These are phyloP conservation scores for Boletus reticuloceps DNA, from an alignment of 768 basidiomycete genomes.

Conservation along the genomic window DNA sequence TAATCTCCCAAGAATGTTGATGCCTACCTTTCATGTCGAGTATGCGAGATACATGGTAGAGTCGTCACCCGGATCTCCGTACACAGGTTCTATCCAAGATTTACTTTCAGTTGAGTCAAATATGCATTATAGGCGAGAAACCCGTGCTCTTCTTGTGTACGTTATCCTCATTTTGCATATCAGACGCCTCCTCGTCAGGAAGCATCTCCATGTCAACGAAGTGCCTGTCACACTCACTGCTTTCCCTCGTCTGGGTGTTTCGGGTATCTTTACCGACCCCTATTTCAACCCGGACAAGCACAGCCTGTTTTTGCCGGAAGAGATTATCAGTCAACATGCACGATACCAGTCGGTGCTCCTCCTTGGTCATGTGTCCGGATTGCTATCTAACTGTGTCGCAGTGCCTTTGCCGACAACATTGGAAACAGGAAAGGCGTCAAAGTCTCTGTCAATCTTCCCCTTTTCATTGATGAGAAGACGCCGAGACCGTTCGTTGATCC, in stretches of 20 bases:
- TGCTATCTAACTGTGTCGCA: slow-evolving; percentile 34
- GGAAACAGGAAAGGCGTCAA: slow-evolving; percentile 85
- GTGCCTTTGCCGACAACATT: slow-evolving; percentile 94
- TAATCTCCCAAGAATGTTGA: no score
- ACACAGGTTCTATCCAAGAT: not conserved
- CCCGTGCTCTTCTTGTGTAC: not conserved
- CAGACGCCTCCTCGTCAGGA: slow-evolving; percentile 74
- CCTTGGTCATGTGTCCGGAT: slow-evolving; percentile 4
- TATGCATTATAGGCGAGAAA: slow-evolving; percentile 81
- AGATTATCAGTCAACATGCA: slow-evolving; percentile 94
- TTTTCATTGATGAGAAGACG: slow-evolving; percentile 86
- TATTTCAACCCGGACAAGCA: slow-evolving; percentile 71
- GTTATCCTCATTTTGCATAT: slow-evolving; percentile 3
- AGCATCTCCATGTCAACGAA: slow-evolving; percentile 81
- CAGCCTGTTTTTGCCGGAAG: slow-evolving; percentile 90
- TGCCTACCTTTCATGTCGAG: no score
- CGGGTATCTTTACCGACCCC: slow-evolving; percentile 91
- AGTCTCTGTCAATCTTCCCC: slow-evolving; percentile 90
- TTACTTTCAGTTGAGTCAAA: slow-evolving; percentile 90
- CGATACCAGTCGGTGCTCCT: slow-evolving; percentile 84
- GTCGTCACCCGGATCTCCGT: no score
- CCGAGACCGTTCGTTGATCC: slow-evolving; percentile 89
- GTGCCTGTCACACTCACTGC: slow-evolving; percentile 90
- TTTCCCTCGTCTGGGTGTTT: slow-evolving; percentile 87
- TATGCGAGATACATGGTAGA: no score